Percentiles rank a stretch among this genome's conserved stretches.
phyloP scores from a whole-genome alignment of 495 filamentous ascomycete genomes.

The Terfezia boudieri region DNA sequence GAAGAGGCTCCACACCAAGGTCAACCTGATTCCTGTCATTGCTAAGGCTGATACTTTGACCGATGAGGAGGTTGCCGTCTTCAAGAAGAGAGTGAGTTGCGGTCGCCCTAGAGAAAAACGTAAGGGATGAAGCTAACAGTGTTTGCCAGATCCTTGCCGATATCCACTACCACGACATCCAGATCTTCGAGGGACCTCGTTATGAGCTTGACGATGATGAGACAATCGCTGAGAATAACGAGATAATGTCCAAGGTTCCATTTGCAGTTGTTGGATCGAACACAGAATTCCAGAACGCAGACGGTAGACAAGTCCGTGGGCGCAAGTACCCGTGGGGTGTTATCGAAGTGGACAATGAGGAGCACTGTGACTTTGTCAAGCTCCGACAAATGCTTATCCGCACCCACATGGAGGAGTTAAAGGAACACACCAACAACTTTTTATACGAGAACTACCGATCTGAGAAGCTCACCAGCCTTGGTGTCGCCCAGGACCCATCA shows the following conservation, averaged over 20 bases:
- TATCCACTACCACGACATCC: slow-evolving; percentile 85
- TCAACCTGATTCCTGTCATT: slow-evolving; percentile 98
- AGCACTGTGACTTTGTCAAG: slow-evolving; percentile 99
- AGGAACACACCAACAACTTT: slow-evolving; percentile 98
- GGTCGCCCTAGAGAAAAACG: slow-evolving; percentile 2
- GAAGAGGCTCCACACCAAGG: slow-evolving; percentile 97
- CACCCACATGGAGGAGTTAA: slow-evolving; percentile 99
- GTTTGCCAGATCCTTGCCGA: slow-evolving; percentile 68
- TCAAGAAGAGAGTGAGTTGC: slow-evolving; percentile 72
- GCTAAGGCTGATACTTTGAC: slow-evolving; percentile 96
- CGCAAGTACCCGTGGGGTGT: slow-evolving; percentile 96
- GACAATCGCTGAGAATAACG: slow-evolving; percentile 97
- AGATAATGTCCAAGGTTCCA: slow-evolving; percentile 99
- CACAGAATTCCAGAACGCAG: slow-evolving; percentile 66
- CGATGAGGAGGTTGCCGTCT: slow-evolving; percentile 77
- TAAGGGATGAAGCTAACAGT: slow-evolving; percentile 7
- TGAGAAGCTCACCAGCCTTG: slow-evolving; percentile 95
- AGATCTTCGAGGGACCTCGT: slow-evolving; percentile 95
- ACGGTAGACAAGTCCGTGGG: slow-evolving; percentile 88
- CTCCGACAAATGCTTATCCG: slow-evolving; percentile 98
- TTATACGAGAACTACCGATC: slow-evolving; percentile 99
- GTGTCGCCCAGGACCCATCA: slow-evolving; percentile 90
- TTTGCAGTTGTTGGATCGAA: slow-evolving; percentile 97
- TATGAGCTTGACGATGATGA: slow-evolving; percentile 98
- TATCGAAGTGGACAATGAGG: slow-evolving; percentile 98